Evolutionary conservation across 768 basidiomycete genomes (phyloP).

Genomic region (Pisolithus marmoratus): DNA sequence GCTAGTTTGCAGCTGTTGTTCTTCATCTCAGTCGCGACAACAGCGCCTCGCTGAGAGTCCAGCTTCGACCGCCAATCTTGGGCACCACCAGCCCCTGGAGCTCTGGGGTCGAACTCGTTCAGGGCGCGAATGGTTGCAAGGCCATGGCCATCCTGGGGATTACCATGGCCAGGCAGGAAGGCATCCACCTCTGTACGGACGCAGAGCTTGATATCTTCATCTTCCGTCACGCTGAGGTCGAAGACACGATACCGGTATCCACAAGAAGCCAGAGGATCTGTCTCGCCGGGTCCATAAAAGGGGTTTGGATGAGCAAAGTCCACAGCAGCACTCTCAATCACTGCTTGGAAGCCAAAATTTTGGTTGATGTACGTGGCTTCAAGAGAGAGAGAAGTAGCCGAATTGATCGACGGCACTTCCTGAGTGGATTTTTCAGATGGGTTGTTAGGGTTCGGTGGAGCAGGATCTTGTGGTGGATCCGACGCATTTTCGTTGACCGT

Average conservation of each 20-base stretch:
- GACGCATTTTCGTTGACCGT: conserved; percentile 98
- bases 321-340: conserved; percentile 64
- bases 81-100: conserved; percentile 87
- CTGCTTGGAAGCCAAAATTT: conserved; percentile 96
- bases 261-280: conserved; percentile 91
- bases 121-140: conserved; percentile 89
- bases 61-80: conserved; percentile 99
- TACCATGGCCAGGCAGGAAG: conserved; percentile 59
- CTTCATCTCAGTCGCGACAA: conserved; percentile 99
- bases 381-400: conserved; percentile 86
- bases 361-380: conserved; percentile 99
- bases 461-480: conserved; percentile 84
- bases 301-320: conserved; percentile 88
- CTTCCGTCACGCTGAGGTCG: conserved; percentile 84
- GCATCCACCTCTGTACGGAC: conserved; percentile 97
- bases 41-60: conserved; percentile 93
- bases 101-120: conserved; percentile 93
- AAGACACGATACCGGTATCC: conserved; percentile 96
- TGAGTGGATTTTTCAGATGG: conserved; percentile 59
- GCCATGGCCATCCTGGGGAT: conserved; percentile 62
- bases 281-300: conserved; percentile 91
- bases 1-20: conserved; percentile 98
- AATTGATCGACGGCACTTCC: conserved; percentile 84
- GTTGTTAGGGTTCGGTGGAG: conserved; percentile 74
- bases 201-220: conserved; percentile 86